Percentiles rank a stretch among this genome's conserved stretches.
These are phyloP conservation scores for Talaromyces sp. DNA, from an alignment of 2,329 filamentous ascomycete species.

Conservation along the genomic window DNA sequence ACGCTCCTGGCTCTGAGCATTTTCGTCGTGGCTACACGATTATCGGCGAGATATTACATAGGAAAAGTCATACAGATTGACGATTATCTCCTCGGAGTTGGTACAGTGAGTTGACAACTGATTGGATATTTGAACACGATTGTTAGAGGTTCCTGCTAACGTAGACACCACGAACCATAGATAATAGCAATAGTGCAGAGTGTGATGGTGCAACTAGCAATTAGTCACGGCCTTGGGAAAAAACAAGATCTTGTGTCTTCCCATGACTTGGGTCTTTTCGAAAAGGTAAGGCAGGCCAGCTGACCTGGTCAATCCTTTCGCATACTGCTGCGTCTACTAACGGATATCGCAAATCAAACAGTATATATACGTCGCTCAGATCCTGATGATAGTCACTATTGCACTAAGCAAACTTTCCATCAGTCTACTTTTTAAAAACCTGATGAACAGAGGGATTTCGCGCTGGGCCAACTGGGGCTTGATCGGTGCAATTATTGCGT, in stretches of 20 bases:
- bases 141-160: neutral
- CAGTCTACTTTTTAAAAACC: constrained; percentile 18
- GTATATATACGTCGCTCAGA: constrained; percentile 21
- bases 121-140: neutral
- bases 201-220: constrained; percentile 20
- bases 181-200: constrained; percentile 19
- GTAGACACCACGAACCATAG: neutral
- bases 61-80: constrained; percentile 20
- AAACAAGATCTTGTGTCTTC: constrained; percentile 14
- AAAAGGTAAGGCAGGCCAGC: constrained; percentile 16
- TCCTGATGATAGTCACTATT: constrained; percentile 18
- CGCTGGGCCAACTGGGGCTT: constrained; percentile 16
- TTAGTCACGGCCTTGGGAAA: constrained; percentile 19
- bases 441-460: constrained; percentile 17
- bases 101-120: constrained; percentile 15
- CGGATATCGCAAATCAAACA: neutral
- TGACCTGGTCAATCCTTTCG: neutral
- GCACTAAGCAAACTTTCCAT: constrained; percentile 21
- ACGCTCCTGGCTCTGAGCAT: constrained; percentile 18
- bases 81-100: constrained; percentile 18
- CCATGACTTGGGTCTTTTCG: constrained; percentile 13
- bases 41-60: constrained; percentile 21
- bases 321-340: neutral
- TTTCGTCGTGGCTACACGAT: constrained; percentile 18
- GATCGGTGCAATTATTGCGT: constrained; percentile 18